These are phyloP conservation scores for Adansonia madagascariensis DNA, from an alignment of 441 rosid species.

Conservation along the genomic window DNA sequence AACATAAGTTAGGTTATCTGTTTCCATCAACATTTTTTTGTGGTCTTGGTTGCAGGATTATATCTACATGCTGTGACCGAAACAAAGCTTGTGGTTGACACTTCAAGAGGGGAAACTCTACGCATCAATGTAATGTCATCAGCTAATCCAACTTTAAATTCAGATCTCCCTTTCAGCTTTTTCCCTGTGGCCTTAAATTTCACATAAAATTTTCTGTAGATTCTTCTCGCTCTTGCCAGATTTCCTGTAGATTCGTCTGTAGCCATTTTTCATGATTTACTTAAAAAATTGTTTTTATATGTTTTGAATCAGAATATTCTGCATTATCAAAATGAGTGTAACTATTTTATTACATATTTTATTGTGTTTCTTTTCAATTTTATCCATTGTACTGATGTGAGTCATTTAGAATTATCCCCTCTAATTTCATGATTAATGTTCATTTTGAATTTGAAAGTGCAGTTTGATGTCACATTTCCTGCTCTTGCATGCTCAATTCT, in stretches of 20 bases:
- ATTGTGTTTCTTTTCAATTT: background rate
- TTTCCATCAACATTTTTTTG: conserved; percentile 9
- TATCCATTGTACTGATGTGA: background rate
- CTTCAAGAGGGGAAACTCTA: conserved; percentile 88
- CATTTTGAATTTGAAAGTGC: conserved; percentile 39
- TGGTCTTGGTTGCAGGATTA: conserved; percentile 53
- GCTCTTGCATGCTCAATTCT: conserved; percentile 91
- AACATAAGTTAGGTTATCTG: background rate
- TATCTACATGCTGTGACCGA: conserved; percentile 82
- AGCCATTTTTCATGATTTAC: background rate
- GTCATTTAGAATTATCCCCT: conserved; percentile 2
- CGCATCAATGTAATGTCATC: conserved; percentile 72
- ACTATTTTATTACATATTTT: background rate
- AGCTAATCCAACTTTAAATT: conserved; percentile 20
- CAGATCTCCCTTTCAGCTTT: background rate
- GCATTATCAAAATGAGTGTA: background rate
- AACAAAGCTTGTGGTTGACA: conserved; percentile 88
- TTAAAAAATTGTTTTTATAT: background rate
- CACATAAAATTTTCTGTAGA: conserved; percentile 4
- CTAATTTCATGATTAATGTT: background rate
- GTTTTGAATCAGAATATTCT: background rate
- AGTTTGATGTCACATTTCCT: conserved; percentile 93
- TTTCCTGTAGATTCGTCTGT: conserved; percentile 14
- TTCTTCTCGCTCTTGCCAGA: background rate
- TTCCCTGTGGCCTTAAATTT: background rate